Base-by-base conservation (phyloP, 495 filamentous ascomycete species). In the Lasiosphaeris hirsuta region DNA sequence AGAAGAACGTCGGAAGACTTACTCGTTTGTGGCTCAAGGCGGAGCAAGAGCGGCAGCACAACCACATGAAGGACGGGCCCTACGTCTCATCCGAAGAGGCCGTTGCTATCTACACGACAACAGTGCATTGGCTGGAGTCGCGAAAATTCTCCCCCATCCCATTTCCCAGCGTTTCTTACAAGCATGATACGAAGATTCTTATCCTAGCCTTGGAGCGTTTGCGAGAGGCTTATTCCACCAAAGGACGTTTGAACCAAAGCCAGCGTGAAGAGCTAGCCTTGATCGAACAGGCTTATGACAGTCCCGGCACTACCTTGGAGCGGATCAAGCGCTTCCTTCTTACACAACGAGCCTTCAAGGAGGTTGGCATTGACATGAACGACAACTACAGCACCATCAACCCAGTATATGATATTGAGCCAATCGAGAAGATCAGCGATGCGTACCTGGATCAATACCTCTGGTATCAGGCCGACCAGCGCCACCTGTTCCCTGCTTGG, bases 361-460 rank as follows among this genome's bases (percentile, higher is more conserved):
- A 99, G 72, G 95, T 99, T 38, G 93, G 94, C 44, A 97, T 99
- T 55, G 95, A 99, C 66, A 99, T 99, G 95, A 99, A 99, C 69
- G 95, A 99, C 75, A 99, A 99, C 65, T 99, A 99, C 71, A 96
- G 87, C 75, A 90, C 89, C 35, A 99, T 97, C 78, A 99, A 97
- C 64, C 95, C 95, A 4, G 95, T 99, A 30, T 99, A 97, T 64
- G 95, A 99, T 66, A 92, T 99, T 63, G 95, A 99, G 72, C 95
- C 95, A 2, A 96, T 99, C 49, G 95, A 99, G 75, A 99, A 99
- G 79, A 99, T 99, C 63, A 99, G 94, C 44, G 95, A 99, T 78
- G 95, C 95, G 4, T 99, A 99, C 63, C 83, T 99, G 41, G 95
- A 99, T 67, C 94, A 97, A 66, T 99, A 99, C 67, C 84, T 99